Percentiles rank a stretch among this genome's conserved stretches.
These are phyloP conservation scores for Arthrobotrys conoides DNA, from an alignment of 2,329 filamentous ascomycete species.

Conservation along the genomic window DNA sequence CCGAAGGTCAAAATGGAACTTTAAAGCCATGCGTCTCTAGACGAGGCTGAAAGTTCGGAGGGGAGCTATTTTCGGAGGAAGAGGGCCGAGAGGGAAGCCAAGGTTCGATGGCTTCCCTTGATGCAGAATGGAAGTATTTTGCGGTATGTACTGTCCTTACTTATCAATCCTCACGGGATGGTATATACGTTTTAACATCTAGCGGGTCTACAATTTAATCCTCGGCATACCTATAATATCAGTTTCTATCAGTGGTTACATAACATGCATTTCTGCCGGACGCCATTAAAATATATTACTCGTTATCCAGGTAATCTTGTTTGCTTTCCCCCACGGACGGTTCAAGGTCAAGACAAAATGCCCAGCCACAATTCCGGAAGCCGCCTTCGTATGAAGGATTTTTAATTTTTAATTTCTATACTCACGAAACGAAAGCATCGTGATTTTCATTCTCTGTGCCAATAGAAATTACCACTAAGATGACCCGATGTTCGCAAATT, in stretches of 20 bases:
- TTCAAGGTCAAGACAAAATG: neutral
- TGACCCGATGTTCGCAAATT: slow-evolving; percentile 20
- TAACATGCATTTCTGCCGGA: neutral
- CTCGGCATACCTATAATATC: neutral
- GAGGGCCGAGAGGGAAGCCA: slow-evolving; percentile 41
- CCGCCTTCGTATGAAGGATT: slow-evolving; percentile 31
- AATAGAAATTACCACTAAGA: neutral
- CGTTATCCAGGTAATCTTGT: slow-evolving; percentile 21
- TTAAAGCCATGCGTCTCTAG: neutral
- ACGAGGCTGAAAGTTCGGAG: slow-evolving; percentile 9
- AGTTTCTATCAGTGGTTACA: neutral
- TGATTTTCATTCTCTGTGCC: slow-evolving; percentile 17
- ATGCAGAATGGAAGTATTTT: slow-evolving; percentile 27
- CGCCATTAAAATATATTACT: slow-evolving; percentile 18
- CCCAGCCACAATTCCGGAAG: slow-evolving; percentile 25
- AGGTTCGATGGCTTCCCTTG: slow-evolving; percentile 32
- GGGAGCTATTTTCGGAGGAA: slow-evolving; percentile 53
- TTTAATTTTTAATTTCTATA: neutral
- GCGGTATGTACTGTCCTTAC: no score
- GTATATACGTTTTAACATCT: slow-evolving; percentile 12
- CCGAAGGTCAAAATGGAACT: neutral
- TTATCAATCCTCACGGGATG: slow-evolving; percentile 5
- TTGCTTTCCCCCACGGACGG: slow-evolving; percentile 27
- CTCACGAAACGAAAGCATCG: slow-evolving; percentile 7
- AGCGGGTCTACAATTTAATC: slow-evolving; percentile 5